Evolutionary conservation across 2,329 filamentous ascomycete species (phyloP).

Genomic region (Calonectria pauciramosa): DNA sequence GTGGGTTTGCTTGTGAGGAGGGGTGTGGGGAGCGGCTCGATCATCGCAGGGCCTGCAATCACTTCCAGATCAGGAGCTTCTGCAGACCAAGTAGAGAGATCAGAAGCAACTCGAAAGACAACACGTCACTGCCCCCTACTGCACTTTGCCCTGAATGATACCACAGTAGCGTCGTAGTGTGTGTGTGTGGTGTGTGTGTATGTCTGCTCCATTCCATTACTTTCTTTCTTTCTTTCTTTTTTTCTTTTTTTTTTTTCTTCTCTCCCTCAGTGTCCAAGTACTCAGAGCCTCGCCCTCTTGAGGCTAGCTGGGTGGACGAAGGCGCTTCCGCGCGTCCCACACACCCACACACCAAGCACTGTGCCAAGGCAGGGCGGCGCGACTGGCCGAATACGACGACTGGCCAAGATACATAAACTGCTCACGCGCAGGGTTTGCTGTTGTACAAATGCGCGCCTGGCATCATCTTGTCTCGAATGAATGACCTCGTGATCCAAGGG

Average conservation of each 20-base stretch:
- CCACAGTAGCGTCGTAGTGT: background rate
- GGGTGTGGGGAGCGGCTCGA: background rate
- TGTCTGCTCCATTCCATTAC: background rate
- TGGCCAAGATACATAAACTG: background rate
- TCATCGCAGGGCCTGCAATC: background rate
- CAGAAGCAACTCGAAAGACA: background rate
- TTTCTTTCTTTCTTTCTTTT: background rate
- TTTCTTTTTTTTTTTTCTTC: background rate
- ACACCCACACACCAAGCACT: background rate
- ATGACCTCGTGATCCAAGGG: background rate
- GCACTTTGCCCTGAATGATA: conserved; percentile 2
- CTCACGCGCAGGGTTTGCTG: background rate
- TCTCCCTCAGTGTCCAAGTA: background rate
- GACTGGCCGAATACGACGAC: background rate
- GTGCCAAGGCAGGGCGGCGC: background rate
- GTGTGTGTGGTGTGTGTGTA: background rate
- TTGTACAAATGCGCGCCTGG: background rate
- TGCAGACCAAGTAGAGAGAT: background rate
- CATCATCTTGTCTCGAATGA: conserved; percentile 5
- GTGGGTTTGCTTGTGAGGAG: background rate
- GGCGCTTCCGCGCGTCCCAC: background rate
- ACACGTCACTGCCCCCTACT: background rate
- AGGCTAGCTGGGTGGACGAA: background rate
- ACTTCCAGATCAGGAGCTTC: conserved; percentile 9
- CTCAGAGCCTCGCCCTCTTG: background rate